phyloP scores from a whole-genome alignment of 2,329 filamentous ascomycete genomes.

The Fusarium falciforme region DNA sequence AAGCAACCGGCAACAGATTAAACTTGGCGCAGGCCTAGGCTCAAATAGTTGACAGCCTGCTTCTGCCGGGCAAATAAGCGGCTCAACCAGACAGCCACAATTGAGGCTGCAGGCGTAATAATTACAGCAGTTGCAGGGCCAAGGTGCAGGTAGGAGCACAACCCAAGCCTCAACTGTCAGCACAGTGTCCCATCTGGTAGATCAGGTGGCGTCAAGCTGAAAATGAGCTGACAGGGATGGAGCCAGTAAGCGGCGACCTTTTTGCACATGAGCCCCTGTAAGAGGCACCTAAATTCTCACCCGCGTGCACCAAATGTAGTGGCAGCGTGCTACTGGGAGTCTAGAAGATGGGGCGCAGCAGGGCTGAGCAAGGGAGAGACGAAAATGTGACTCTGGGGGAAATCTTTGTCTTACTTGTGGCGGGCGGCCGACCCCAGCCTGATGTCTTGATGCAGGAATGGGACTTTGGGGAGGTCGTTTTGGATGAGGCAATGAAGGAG shows the following conservation, averaged over 20 bases:
- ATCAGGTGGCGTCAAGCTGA: constrained; percentile 15
- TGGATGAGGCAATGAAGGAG: neutral
- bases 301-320: neutral
- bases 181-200: neutral
- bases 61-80: constrained; percentile 4
- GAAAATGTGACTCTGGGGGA: neutral
- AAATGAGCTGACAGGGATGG: constrained; percentile 1
- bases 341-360: neutral
- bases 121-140: neutral
- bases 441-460: neutral
- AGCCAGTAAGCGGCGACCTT: neutral
- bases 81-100: neutral
- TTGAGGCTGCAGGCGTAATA: neutral
- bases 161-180: neutral
- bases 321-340: neutral
- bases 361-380: neutral
- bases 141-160: neutral
- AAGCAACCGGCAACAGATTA: neutral
- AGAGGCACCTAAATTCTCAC: constrained; percentile 22
- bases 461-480: neutral
- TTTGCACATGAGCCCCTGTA: neutral
- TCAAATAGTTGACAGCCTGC: neutral
- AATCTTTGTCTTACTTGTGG: neutral
- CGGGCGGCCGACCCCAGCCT: neutral
- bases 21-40: neutral